Conservation (phyloP, 305 asterid genomes). For the Solanum chacoense region DNA sequence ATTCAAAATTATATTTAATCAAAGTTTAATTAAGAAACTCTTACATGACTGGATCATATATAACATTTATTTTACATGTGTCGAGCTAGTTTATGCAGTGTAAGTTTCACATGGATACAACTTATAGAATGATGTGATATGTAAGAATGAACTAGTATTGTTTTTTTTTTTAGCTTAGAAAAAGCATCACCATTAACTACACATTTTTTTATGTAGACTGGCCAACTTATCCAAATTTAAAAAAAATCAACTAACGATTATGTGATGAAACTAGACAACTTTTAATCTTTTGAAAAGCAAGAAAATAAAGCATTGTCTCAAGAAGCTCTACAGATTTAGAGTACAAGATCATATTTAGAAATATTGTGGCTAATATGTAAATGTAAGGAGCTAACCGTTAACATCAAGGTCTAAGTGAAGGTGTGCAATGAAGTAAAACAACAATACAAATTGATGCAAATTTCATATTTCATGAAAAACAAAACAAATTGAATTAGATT, state of each 20-base stretch:
- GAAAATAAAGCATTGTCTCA: neutral
- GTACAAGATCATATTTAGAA: neutral
- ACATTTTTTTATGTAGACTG: neutral
- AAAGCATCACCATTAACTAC: neutral
- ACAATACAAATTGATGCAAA: neutral
- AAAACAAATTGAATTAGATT: neutral
- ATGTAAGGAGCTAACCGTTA: neutral
- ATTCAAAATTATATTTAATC: too few species aligned
- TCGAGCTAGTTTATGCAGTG: neutral
- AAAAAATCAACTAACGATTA: too few species aligned
- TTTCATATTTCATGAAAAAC: neutral
- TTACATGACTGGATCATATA: neutral
- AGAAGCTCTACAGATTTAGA: neutral
- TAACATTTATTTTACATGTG: neutral
- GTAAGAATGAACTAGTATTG: neutral
- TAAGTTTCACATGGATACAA: too few species aligned
- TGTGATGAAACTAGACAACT: neutral
- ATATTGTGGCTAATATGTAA: neutral
- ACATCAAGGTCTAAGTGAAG: neutral
- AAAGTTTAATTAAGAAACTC: too few species aligned
- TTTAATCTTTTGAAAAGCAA: neutral
- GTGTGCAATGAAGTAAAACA: neutral
- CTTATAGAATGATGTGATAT: too few species aligned
- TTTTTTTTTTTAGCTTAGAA: neutral
- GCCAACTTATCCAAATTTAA: neutral